phyloP scores from a whole-genome alignment of 208 protist genomes.

The Wallacemonas sp. region DNA sequence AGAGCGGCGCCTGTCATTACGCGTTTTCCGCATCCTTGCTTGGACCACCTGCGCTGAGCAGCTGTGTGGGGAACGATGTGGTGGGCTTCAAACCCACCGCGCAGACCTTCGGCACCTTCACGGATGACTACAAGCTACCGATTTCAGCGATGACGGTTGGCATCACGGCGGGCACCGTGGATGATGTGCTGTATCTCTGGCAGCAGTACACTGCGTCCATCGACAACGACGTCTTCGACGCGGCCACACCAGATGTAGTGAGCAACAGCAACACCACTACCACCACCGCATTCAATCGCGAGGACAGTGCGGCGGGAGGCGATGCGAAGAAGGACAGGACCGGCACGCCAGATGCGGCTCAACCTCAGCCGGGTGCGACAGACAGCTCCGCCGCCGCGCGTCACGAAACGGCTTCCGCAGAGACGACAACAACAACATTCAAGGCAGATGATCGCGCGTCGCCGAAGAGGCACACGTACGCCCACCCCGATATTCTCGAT shows the following conservation, averaged over 20 bases:
- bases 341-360: too few species aligned
- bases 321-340: too few species aligned
- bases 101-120: conserved; percentile 85
- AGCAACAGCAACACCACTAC: too few species aligned
- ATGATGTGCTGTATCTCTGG: conserved; percentile 87
- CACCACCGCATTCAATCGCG: too few species aligned
- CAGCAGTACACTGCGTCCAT: conserved; percentile 83
- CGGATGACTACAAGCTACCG: conserved; percentile 54
- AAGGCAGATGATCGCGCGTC: conserved; percentile 6
- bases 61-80: conserved; percentile 61
- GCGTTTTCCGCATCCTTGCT: conserved; percentile 71
- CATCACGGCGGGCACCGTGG: conserved; percentile 64
- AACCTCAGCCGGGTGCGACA: too few species aligned
- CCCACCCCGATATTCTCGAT: conserved; percentile 40
- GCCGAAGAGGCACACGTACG: conserved; percentile 29
- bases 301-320: too few species aligned
- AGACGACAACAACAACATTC: too few species aligned
- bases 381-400: too few species aligned
- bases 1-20: conserved; percentile 70
- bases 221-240: conserved; percentile 29
- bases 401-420: too few species aligned
- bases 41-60: conserved; percentile 64
- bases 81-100: conserved; percentile 88
- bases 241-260: too few species aligned
- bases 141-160: conserved; percentile 82